Conservation (phyloP, 2,329 filamentous ascomycete species). For the Colletotrichum theobromicola region DNA sequence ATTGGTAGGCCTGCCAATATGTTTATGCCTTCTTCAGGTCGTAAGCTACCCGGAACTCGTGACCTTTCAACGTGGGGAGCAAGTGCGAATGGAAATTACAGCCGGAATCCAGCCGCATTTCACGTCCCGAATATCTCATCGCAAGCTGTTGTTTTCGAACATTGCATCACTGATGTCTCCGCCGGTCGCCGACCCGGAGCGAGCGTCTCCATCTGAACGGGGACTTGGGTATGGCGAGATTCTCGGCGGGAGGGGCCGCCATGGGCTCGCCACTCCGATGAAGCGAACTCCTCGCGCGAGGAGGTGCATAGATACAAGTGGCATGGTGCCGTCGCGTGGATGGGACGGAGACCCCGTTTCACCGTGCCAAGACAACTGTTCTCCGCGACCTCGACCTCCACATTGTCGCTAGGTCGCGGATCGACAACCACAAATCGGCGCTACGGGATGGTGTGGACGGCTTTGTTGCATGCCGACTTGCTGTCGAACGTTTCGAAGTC, state of each 20-base stretch:
- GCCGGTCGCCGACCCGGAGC: background rate
- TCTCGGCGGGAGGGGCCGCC: slow-evolving; percentile 9
- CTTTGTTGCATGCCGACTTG: slow-evolving; percentile 1
- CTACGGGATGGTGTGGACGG: slow-evolving; percentile 5
- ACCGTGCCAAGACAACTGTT: slow-evolving; percentile 6
- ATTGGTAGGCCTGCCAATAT: background rate
- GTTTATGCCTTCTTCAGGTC: background rate
- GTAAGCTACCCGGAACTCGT: background rate
- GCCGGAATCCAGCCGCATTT: background rate
- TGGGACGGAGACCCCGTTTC: background rate
- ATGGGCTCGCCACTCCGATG: background rate
- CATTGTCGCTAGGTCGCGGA: background rate
- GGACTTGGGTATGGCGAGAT: background rate
- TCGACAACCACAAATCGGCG: background rate
- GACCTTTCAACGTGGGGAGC: background rate
- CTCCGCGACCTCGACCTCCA: background rate
- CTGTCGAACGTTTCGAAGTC: background rate
- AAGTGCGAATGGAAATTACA: background rate
- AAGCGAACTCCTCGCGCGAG: background rate
- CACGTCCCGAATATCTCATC: background rate
- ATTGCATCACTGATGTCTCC: background rate
- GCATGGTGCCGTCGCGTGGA: background rate
- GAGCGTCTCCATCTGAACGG: background rate
- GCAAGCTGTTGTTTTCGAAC: background rate
- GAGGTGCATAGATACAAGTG: background rate